Evolutionary conservation across 1,284 basidiomycete genomes (phyloP), one percentile per base, ranked within the genome.

Genomic region (Lignosus rhinocerotis): DNA sequence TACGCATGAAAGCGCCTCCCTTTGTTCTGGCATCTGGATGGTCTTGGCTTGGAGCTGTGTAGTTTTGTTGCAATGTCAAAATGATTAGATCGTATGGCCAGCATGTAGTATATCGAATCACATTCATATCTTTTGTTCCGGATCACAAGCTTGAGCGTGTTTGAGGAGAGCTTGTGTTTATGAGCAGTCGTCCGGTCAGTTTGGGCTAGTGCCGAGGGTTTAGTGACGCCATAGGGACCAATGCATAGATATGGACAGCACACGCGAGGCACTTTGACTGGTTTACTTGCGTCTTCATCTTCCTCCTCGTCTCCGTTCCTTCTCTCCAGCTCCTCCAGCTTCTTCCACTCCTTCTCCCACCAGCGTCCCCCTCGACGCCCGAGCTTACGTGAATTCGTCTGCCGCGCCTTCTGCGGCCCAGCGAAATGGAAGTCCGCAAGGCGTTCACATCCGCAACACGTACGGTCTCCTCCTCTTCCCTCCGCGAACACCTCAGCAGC

Each of bases 401-500:
- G 1, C 34, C n/a, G 36, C 31, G 19, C n/a, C 34, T 11, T 19
- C 39, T 19, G 41, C 49, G 16, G 30, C 21, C 11, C 19, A 11
- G 31, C 57, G 33, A 33, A 42, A 74, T 74, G 72, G 69, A 71
- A 53, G 67, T 69, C 49, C 66, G 69, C 56, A 68, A 68, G 38
- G 62, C 67, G n/a, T 66, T 72, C 53, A 64, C 69, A 38, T 70
- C 66, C 16, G 69, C 71, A n/a, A 69, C 67, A 8, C 71, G 72
- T 60, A 64, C 67, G 25, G 60, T 74, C 41, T 76, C 74, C 36
- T 69, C 74, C 2, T 68, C 72, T 25, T 70, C 72, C 12, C 75
- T 90, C 51, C 82, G 78, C 66, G 84, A 84, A 42, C 78, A 78
- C 41, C 74, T 90, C 30, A 82, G 84, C n/a, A 82, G 77, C 49